A percentile compares a stretch with the other conserved stretches of the same genome.
Conservation (phyloP, 2,329 filamentous ascomycete species). For the Fusarium buxicola region DNA sequence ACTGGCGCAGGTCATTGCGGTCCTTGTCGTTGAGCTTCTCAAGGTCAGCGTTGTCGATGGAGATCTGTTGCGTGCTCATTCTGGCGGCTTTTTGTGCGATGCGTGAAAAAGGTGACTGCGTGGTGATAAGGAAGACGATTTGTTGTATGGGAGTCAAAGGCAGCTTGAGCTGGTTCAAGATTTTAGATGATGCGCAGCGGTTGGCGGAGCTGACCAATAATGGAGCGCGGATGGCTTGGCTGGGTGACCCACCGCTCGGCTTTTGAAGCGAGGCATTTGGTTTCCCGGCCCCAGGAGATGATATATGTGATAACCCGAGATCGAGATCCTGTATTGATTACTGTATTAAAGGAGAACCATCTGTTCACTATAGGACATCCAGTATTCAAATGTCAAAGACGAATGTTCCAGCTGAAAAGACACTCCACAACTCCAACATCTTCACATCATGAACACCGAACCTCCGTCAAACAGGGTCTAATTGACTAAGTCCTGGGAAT, state of each 20-base stretch:
- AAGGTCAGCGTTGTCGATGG: constrained; percentile 70
- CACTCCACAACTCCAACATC: background rate
- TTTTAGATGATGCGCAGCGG: constrained; percentile 37
- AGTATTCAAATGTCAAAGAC: background rate
- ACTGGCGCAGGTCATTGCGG: constrained; percentile 88
- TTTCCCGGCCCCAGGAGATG: too few relatives aligned
- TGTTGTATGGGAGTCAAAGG: constrained; percentile 18
- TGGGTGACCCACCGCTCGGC: constrained; percentile 17
- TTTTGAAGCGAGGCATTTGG: too few relatives aligned
- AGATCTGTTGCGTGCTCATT: constrained; percentile 53
- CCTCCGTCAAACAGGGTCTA: constrained; percentile 22
- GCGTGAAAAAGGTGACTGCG: background rate
- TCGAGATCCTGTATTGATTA: too few relatives aligned
- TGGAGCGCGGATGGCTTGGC: constrained; percentile 1
- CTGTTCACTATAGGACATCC: too few relatives aligned
- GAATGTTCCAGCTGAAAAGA: background rate
- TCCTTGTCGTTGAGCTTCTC: constrained; percentile 82
- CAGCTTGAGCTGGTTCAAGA: constrained; percentile 28
- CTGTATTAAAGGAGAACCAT: too few relatives aligned
- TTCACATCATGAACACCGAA: constrained; percentile 5
- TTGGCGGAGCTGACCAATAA: constrained; percentile 31
- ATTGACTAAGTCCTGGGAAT: constrained; percentile 18
- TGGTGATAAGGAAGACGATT: constrained; percentile 1
- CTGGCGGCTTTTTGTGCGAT: constrained; percentile 19
- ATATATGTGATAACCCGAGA: too few relatives aligned